phyloP scores from a whole-genome alignment of 352 stramenopile genomes.

The Bremia lactucae region DNA sequence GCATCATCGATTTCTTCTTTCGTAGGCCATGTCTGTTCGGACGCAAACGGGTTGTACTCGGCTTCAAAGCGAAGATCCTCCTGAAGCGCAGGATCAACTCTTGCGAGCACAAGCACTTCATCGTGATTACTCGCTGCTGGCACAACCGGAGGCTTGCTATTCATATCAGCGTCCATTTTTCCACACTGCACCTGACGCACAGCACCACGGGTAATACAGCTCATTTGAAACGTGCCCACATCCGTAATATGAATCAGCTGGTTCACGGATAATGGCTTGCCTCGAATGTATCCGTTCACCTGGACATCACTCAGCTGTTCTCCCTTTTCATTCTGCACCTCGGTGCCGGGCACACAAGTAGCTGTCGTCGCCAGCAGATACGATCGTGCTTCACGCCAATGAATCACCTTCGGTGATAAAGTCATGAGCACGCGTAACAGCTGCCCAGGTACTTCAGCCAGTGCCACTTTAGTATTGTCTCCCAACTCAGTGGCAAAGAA shows the following conservation, averaged over 20 bases:
- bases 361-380: slow-evolving; percentile 78
- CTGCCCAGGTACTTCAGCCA: slow-evolving; percentile 70
- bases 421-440: slow-evolving; percentile 75
- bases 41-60: slow-evolving; percentile 89
- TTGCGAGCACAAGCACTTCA: slow-evolving; percentile 44
- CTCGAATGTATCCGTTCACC: slow-evolving; percentile 93
- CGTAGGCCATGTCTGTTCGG: slow-evolving; percentile 96
- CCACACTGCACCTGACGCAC: slow-evolving; percentile 36
- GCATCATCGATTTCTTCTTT: slow-evolving; percentile 91
- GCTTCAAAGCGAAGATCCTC: slow-evolving; percentile 83
- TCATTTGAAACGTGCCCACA: slow-evolving; percentile 90
- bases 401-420: slow-evolving; percentile 71
- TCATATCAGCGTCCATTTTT: slow-evolving; percentile 27
- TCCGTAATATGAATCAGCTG: slow-evolving; percentile 94
- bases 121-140: slow-evolving; percentile 15
- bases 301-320: slow-evolving; percentile 58
- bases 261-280: slow-evolving; percentile 90
- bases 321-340: slow-evolving; percentile 29
- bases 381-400: slow-evolving; percentile 82
- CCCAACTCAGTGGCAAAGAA: slow-evolving; percentile 88
- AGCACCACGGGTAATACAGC: slow-evolving; percentile 42
- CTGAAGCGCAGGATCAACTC: slow-evolving; percentile 46
- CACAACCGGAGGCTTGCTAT: slow-evolving; percentile 8
- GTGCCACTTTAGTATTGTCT: slow-evolving; percentile 65
- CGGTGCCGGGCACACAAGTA: slow-evolving; percentile 36